These are phyloP conservation scores for Pseudogymnoascus sp. DNA, from an alignment of 2,329 filamentous ascomycete genomes.

Conservation along the genomic window DNA sequence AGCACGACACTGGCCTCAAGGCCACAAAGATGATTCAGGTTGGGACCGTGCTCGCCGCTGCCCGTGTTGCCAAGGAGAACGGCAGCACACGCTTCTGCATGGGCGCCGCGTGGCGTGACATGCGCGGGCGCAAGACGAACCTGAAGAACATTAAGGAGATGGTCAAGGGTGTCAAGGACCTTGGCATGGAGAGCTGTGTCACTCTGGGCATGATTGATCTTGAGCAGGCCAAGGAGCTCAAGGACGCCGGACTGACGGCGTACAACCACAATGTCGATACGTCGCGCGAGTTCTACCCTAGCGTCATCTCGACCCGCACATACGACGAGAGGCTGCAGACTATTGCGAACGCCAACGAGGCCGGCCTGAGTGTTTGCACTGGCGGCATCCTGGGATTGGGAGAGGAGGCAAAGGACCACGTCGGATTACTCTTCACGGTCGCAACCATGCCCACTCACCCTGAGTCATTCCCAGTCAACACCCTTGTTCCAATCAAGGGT, in stretches of 20 bases:
- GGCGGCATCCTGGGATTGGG: slow-evolving; percentile 83
- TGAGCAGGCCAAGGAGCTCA: slow-evolving; percentile 72
- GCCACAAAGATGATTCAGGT: slow-evolving; percentile 74
- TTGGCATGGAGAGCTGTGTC: slow-evolving; percentile 91
- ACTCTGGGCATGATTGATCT: slow-evolving; percentile 88
- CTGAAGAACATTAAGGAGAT: slow-evolving; percentile 80
- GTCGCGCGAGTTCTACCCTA: slow-evolving; percentile 79
- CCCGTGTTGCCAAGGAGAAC: slow-evolving; percentile 69
- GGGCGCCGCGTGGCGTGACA: slow-evolving; percentile 90
- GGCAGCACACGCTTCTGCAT: slow-evolving; percentile 91
- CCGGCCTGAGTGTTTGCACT: slow-evolving; percentile 83
- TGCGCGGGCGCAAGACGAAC: slow-evolving; percentile 80
- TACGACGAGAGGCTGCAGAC: slow-evolving; percentile 85
- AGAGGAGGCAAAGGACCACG: slow-evolving; percentile 69
- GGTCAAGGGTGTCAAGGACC: slow-evolving; percentile 69
- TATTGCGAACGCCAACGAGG: slow-evolving; percentile 70
- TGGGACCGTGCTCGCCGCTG: slow-evolving; percentile 72
- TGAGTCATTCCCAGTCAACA: slow-evolving; percentile 87
- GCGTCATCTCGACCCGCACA: slow-evolving; percentile 73
- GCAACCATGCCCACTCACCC: slow-evolving; percentile 74
- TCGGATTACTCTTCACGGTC: slow-evolving; percentile 77
- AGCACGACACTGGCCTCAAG: slow-evolving; percentile 68
- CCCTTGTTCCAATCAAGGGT: slow-evolving; percentile 82
- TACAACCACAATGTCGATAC: slow-evolving; percentile 96
- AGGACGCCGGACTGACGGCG: slow-evolving; percentile 75